Base-by-base conservation (phyloP, 768 basidiomycete genomes). In the Rhizopogon vinicolor region DNA sequence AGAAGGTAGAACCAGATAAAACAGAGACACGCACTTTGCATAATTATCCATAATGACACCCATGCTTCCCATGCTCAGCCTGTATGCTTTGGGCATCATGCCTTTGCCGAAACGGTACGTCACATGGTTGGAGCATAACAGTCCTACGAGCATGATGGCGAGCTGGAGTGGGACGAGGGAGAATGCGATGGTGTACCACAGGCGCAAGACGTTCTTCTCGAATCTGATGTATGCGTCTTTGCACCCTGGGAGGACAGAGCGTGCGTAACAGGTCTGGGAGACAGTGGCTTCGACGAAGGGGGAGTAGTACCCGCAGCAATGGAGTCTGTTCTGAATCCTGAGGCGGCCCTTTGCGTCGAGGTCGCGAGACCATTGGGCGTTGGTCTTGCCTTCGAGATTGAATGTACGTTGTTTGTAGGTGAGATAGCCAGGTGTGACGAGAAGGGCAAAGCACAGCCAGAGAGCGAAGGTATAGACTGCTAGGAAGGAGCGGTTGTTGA, bases 71-170 rank as follows among this genome's bases (percentile, higher is more conserved):
- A 82, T 73, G 71, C 84, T 85, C 44, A 92, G 75, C 37, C 89
- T 76, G 69, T 93, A 92, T 13, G 86, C 83, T 75, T 89, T 88
- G 55, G 46, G 46, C 46, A 49, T 49, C 46, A 49, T 49, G 33
- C 91, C 90, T 74, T 91, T 92, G 9, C 89, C 89, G 68, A 92
- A 92, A 51, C 90, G 78, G 67, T 91, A 91, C 19, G 89, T 92
- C 66, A 93, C 84, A 61, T 92, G 90, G 70, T 90, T 91, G 22
- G 85, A 85, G 67, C 87, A 92, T 49, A 92, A 68, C 53, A 92
- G 69, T 13, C 77, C 83, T 1, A 76, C 74, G 57, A 88, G 57
- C 63, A 90, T 90, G 66, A 86, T 75, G 19, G 63, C 65, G 45
- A 93, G 68, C 56, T 91, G 89, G 12, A 83, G 63, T 1, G 89